These are phyloP conservation scores for Agrocybe praecox DNA, from an alignment of 768 basidiomycete species.

Conservation along the genomic window DNA sequence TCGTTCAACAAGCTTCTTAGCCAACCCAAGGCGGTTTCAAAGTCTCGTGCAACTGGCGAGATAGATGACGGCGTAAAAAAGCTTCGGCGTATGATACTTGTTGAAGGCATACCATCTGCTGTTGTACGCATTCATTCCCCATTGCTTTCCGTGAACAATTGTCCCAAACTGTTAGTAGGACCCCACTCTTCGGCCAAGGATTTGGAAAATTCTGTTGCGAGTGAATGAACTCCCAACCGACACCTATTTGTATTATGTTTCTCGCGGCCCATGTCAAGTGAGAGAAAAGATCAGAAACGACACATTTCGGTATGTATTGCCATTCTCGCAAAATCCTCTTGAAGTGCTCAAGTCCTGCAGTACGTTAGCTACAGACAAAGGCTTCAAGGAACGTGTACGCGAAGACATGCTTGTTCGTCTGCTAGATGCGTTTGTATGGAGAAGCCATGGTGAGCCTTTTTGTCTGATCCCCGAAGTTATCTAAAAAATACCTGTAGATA, in stretches of 20 bases:
- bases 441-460: constrained; percentile 70
- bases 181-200: constrained; percentile 79
- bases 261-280: constrained; percentile 84
- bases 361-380: constrained; percentile 93
- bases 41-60: constrained; percentile 62
- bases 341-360: constrained; percentile 34
- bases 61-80: constrained; percentile 83
- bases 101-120: constrained; percentile 85
- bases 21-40: constrained; percentile 66
- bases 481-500: constrained; percentile 44
- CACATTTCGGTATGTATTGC: constrained; percentile 75
- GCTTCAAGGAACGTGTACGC: constrained; percentile 96
- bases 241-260: constrained; percentile 76
- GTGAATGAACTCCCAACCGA: constrained; percentile 80
- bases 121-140: constrained; percentile 48
- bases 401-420: constrained; percentile 97
- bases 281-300: constrained; percentile 95
- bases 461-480: background rate
- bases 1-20: constrained; percentile 82
- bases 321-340: background rate
- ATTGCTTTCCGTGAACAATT: background rate
- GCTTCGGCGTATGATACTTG: constrained; percentile 83
- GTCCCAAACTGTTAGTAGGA: constrained; percentile 50
- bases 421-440: constrained; percentile 98
- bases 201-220: constrained; percentile 93